A percentile compares a stretch with the other conserved stretches of the same genome.
Conservation (phyloP, 306 rosid genomes). For the Cyclanthera cordifolia region DNA sequence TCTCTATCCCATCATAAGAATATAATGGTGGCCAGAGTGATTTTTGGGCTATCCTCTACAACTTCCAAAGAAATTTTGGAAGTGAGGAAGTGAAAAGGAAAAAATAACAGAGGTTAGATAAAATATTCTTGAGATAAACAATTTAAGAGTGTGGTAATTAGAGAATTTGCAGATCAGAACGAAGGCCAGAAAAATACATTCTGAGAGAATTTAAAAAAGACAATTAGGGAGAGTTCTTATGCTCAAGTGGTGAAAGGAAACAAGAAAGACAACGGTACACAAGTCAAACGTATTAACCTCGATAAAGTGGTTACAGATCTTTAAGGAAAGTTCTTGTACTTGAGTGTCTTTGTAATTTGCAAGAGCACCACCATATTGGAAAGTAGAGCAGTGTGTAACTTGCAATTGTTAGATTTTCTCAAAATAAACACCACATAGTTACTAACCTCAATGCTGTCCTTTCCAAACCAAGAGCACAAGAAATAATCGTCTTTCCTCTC, state of each 20-base stretch:
- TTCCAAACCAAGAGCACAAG: slow-evolving; percentile 95
- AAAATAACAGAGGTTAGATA: neutral
- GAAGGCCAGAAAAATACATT: neutral
- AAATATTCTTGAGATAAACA: neutral
- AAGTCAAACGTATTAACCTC: neutral
- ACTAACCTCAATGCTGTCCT: slow-evolving; percentile 77
- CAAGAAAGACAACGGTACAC: neutral
- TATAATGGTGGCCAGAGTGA: neutral
- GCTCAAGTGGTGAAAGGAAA: neutral
- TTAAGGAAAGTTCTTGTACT: neutral
- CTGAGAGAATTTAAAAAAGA: neutral
- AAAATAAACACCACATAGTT: slow-evolving; percentile 14
- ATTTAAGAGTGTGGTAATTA: neutral
- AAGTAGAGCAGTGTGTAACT: neutral
- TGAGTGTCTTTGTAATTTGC: neutral
- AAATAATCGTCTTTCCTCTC: slow-evolving; percentile 95
- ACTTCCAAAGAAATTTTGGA: neutral
- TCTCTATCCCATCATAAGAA: neutral
- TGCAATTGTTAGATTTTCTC: neutral
- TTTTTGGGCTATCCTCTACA: neutral
- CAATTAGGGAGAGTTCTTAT: neutral
- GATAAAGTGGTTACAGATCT: neutral
- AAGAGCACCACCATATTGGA: neutral
- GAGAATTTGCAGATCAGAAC: neutral
- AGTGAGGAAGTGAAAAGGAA: neutral